Base-by-base conservation (phyloP, 2,329 filamentous ascomycete genomes). In the Podosphaera xanthii region DNA sequence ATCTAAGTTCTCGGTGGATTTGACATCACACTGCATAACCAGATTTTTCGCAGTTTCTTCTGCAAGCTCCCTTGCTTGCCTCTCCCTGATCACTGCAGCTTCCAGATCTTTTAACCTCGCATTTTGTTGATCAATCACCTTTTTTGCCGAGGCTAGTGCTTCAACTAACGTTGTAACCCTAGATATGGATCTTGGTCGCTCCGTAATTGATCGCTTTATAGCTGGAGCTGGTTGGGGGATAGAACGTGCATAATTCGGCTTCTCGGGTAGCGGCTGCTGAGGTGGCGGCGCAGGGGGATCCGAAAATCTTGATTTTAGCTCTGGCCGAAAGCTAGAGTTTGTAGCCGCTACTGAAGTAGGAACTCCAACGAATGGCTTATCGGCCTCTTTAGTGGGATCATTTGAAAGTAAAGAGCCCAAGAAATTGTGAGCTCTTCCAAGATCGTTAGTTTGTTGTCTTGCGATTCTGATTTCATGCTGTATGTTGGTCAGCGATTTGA, bases 281-380 rank as follows among this genome's bases (percentile, higher is more conserved):
- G 91, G 91, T 34, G 91, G 91, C 6, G 91, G 91, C 31, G 90
- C 91, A 3, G 91, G 91, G 57, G 91, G 91, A 60, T 96, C 90
- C 0, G 87, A 92, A 69, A 96, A 97, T 58, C 89, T 80, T 3
- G 86, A 80, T 66, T 92, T 91, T 48, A 83, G 75, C 67, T 95
- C 89, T 30, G 81, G 73, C 64, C 87, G 84, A 54, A 75, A 71
- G 60, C 72, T 70, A 63, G 74, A 73, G 7, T 70, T 70, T 38
- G 71, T 69, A 55, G 72, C 73, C 61, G 75, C 76, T n/a, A 72
- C 63, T 10, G 70, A 68, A 0, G 72, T 68, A 1, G 71, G 69
- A 55, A 82, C 78, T 1, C 72, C 64, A 1, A 64, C 66, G 14
- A 79, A 75, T 1, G 72, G 69, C 62, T 77, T 80, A 46, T 81